Conservation (phyloP, 2,329 filamentous ascomycete species). For the Spiromastix sp. region DNA sequence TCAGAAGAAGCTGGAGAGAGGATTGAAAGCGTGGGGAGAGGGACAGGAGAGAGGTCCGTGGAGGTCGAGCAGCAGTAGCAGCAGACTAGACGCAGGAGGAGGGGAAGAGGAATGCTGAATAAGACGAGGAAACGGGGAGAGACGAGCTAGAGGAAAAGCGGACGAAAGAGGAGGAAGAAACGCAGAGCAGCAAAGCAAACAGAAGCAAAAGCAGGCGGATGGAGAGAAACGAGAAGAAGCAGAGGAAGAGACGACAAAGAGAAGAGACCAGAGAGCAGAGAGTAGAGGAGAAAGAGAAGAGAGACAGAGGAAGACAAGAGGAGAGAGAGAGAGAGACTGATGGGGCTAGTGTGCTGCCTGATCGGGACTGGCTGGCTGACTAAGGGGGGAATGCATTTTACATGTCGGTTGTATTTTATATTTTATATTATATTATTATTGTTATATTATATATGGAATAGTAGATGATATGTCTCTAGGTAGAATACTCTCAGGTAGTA, state of each 20-base stretch:
- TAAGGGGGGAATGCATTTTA: no score
- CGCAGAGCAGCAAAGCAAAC: conserved; percentile 9
- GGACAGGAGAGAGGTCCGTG: conserved; percentile 13
- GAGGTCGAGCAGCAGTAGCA: conserved; percentile 3
- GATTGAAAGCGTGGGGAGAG: background rate
- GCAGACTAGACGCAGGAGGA: conserved; percentile 13
- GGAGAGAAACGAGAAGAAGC: conserved; percentile 19
- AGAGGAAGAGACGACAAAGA: conserved; percentile 7
- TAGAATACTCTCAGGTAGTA: no score
- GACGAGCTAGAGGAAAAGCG: conserved; percentile 13
- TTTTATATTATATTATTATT: no score
- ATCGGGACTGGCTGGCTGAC: background rate
- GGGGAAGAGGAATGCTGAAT: conserved; percentile 12
- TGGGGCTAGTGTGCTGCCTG: background rate
- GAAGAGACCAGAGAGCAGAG: conserved; percentile 2
- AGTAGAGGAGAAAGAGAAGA: conserved; percentile 3
- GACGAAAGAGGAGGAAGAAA: conserved; percentile 2
- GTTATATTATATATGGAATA: no score
- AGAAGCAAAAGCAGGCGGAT: conserved; percentile 17
- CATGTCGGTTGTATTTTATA: no score
- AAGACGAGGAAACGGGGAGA: conserved; percentile 10
- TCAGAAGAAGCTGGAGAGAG: background rate
- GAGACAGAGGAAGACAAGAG: background rate
- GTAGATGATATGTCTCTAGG: no score
- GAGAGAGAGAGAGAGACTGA: background rate